phyloP scores from a whole-genome alignment of 2,329 filamentous ascomycete species.

The Ophiosphaerella korrae region DNA sequence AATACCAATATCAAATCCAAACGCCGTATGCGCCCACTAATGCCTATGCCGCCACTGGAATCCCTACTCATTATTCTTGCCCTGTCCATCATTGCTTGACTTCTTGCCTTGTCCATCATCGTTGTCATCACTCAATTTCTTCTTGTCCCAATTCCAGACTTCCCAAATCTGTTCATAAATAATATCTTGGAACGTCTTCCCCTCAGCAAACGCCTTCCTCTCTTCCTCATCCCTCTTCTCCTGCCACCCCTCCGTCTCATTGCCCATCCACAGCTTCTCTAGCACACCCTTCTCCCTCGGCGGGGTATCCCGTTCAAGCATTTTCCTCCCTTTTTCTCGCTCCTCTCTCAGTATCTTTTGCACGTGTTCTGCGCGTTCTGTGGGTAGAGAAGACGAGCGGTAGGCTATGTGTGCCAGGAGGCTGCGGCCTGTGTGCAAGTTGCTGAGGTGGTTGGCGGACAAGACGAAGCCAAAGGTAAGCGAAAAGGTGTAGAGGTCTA shows the following conservation, averaged over 20 bases:
- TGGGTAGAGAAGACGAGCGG: constrained; percentile 36
- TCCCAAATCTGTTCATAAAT: constrained; percentile 56
- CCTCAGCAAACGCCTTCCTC: constrained; percentile 46
- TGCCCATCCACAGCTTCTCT: constrained; percentile 47
- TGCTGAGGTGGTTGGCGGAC: constrained; percentile 56
- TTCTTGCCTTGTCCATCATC: constrained; percentile 27
- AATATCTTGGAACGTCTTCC: constrained; percentile 49
- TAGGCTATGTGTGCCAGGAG: constrained; percentile 40
- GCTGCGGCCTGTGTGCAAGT: constrained; percentile 47
- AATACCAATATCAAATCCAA: background rate
- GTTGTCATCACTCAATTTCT: constrained; percentile 27
- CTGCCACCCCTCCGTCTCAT: constrained; percentile 53
- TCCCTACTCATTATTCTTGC: constrained; percentile 15
- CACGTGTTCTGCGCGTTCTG: constrained; percentile 44
- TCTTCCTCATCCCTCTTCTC: constrained; percentile 52
- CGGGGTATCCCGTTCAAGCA: constrained; percentile 37
- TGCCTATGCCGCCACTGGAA: background rate
- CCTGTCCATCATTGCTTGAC: background rate
- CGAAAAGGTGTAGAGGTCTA: constrained; percentile 64
- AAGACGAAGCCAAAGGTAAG: constrained; percentile 56
- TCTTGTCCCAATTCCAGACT: constrained; percentile 53
- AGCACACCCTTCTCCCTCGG: constrained; percentile 33
- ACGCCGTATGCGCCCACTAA: background rate
- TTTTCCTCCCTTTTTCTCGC: constrained; percentile 39
- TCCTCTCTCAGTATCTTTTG: constrained; percentile 47